A percentile compares a stretch with the other conserved stretches of the same genome.
Conservation (phyloP, 2,329 filamentous ascomycete genomes). For the Arthrinium phaeospermum region DNA sequence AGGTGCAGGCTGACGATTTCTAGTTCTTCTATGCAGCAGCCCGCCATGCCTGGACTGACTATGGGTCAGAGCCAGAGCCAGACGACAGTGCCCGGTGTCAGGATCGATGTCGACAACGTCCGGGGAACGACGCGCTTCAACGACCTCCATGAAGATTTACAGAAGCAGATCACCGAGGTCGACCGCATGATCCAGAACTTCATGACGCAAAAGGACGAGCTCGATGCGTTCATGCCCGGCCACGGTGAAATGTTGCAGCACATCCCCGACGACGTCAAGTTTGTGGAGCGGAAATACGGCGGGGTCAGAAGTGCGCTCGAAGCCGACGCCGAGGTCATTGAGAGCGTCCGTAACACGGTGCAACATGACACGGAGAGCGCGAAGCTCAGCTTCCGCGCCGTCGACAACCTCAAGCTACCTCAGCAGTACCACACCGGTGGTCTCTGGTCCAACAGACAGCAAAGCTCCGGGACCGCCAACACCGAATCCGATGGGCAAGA, state of each 20-base stretch:
- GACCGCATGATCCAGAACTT: conserved; percentile 83
- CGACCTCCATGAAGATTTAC: conserved; percentile 82
- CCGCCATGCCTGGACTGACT: conserved; percentile 42
- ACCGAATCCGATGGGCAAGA: conserved; percentile 60
- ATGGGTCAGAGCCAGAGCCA: conserved; percentile 58
- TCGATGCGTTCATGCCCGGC: conserved; percentile 69
- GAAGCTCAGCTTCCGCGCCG: conserved; percentile 50
- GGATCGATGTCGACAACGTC: conserved; percentile 79
- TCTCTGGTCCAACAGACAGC: conserved; percentile 47
- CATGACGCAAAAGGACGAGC: conserved; percentile 78
- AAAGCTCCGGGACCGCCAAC: conserved; percentile 48
- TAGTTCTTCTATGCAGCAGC: not conserved
- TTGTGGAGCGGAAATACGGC: conserved; percentile 51
- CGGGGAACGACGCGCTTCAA: conserved; percentile 90
- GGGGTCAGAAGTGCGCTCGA: conserved; percentile 48
- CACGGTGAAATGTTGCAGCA: conserved; percentile 60
- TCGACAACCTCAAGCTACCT: conserved; percentile 54
- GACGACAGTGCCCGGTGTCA: conserved; percentile 70
- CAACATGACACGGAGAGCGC: conserved; percentile 49
- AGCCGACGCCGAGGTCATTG: conserved; percentile 48
- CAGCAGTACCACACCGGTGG: conserved; percentile 55
- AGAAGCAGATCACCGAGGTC: conserved; percentile 76
- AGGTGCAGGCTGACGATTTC: not conserved
- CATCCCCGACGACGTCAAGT: conserved; percentile 51
- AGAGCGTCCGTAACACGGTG: conserved; percentile 47